Evolutionary conservation across 345 rosid genomes (phyloP).

Genomic region (Litchi chinensis): DNA sequence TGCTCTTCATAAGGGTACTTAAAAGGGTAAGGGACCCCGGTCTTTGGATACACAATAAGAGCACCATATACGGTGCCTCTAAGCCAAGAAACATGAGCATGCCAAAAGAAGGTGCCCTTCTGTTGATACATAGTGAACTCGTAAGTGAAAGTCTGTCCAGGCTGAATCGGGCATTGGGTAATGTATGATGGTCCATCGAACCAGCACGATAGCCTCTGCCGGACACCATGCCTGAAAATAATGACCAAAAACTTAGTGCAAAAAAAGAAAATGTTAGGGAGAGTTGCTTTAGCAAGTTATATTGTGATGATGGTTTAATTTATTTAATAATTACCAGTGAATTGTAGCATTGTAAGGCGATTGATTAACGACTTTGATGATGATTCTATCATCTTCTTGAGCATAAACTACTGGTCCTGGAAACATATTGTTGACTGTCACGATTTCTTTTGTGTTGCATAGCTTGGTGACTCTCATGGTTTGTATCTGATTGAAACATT

Average conservation of each 20-base stretch:
- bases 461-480: constrained; percentile 57
- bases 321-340: constrained; percentile 58
- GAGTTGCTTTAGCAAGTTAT: background rate
- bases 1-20: constrained; percentile 63
- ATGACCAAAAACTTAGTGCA: background rate
- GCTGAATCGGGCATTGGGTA: constrained; percentile 83
- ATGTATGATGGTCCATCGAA: constrained; percentile 88
- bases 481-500: constrained; percentile 48
- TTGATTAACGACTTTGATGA: constrained; percentile 67
- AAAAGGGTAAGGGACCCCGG: constrained; percentile 74
- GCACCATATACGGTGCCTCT: constrained; percentile 77
- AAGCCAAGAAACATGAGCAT: constrained; percentile 92
- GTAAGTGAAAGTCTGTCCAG: constrained; percentile 73
- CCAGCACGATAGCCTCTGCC: constrained; percentile 85
- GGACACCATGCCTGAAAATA: constrained; percentile 73
- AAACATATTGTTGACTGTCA: constrained; percentile 62
- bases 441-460: constrained; percentile 66
- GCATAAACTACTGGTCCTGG: constrained; percentile 81
- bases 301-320: background rate
- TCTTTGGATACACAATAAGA: constrained; percentile 66
- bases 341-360: constrained; percentile 78
- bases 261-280: background rate
- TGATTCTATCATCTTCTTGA: constrained; percentile 70
- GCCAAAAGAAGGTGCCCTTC: constrained; percentile 84
- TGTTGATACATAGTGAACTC: constrained; percentile 71